phyloP scores from a whole-genome alignment of 2,329 filamentous ascomycete species.

The Pseudogymnoascus sp. region DNA sequence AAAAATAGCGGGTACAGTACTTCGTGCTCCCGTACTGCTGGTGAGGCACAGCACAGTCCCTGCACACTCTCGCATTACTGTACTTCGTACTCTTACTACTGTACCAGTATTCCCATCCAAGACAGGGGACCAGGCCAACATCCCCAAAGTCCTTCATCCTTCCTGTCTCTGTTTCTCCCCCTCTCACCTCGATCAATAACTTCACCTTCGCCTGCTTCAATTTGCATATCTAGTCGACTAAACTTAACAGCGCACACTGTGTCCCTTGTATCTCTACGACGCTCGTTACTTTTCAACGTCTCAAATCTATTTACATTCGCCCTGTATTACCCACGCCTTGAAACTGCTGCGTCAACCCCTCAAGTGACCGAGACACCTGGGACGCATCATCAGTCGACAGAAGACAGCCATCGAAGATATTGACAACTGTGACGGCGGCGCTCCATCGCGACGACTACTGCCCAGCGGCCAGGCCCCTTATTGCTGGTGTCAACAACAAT shows the following conservation, averaged over 20 bases:
- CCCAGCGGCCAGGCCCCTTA: not conserved
- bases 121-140: not conserved
- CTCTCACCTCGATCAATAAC: constrained; percentile 1
- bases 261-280: constrained; percentile 1
- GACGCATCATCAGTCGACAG: not conserved
- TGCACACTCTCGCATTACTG: not conserved
- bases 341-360: constrained; percentile 7
- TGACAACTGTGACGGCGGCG: not conserved
- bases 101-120: not conserved
- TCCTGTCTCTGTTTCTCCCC: not conserved
- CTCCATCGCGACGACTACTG: not conserved
- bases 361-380: not conserved
- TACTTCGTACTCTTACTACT: not conserved
- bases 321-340: constrained; percentile 2
- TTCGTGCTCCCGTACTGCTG: not conserved
- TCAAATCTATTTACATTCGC: not conserved
- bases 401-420: not conserved
- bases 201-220: not conserved
- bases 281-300: not conserved
- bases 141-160: not conserved
- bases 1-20: constrained; percentile 3
- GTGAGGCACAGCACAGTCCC: not conserved
- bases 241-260: not conserved
- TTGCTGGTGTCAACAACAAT: not conserved
- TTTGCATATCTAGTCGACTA: not conserved